Conservation (phyloP, 495 filamentous ascomycete genomes). For the Xylaria longipes region DNA sequence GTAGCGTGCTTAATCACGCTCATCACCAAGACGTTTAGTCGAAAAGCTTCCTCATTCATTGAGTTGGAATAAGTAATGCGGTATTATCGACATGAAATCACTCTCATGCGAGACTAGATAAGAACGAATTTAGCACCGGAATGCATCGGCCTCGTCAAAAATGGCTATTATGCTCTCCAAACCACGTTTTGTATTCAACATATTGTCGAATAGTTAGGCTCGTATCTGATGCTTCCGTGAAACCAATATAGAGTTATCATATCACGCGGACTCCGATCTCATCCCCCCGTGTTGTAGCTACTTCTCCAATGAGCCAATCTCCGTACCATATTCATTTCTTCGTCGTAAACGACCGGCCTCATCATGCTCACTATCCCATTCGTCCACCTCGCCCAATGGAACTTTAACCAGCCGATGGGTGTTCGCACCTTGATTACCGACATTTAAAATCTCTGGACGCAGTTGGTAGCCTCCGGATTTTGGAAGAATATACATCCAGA, state of each 20-base stretch:
- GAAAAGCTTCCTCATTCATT: not conserved
- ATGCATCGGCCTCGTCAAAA: not conserved
- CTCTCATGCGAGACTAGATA: not conserved
- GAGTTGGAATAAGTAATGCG: not conserved
- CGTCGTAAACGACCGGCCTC: slow-evolving; percentile 49
- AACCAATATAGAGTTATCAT: not conserved
- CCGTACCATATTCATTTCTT: slow-evolving; percentile 5
- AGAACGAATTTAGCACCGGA: not conserved
- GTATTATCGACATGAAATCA: not conserved
- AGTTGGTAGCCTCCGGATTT: slow-evolving; percentile 56
- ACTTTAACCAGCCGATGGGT: slow-evolving; percentile 64
- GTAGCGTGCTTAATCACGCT: not conserved
- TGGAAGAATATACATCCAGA: slow-evolving; percentile 63
- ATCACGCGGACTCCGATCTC: not conserved
- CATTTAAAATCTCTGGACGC: slow-evolving; percentile 57
- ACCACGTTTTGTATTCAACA: not conserved
- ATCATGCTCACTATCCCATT: slow-evolving; percentile 66
- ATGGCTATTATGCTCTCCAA: not conserved
- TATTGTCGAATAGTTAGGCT: not conserved
- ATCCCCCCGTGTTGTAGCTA: not conserved
- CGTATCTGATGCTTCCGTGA: not conserved
- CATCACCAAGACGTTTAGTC: not conserved
- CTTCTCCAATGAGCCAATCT: not conserved
- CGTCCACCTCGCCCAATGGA: slow-evolving; percentile 51
- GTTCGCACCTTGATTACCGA: slow-evolving; percentile 56